Base-by-base conservation (phyloP, 192 early-diverging fungal species). In the Coemansia sp. region DNA sequence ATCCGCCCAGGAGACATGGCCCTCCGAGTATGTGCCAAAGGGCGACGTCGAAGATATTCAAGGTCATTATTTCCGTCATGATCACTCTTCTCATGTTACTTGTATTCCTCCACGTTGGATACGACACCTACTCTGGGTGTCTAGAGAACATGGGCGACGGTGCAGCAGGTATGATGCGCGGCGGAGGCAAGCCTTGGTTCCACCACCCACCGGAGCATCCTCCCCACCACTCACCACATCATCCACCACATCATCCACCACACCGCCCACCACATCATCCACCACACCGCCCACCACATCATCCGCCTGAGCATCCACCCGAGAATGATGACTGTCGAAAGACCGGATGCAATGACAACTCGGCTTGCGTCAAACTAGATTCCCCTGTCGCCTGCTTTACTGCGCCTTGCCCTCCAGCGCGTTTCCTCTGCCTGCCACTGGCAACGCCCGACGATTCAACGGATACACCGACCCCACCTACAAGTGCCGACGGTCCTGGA, bases 341-440 rank as follows among this genome's bases (percentile, higher is more conserved):
- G n/a, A 46, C 74, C 0, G 79, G 79, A 2, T 82, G 79, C 43
- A 16, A 33, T 36, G 49, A 45, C 35, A 62, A 58, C 20, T 77
- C 73, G 63, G 64, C 62, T 21, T 82, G 79, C 18, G 68, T 67
- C 10, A 56, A 62, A 30, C 56, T 71, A 10, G 57, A 67, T 23
- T 67, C 60, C 2, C 51, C 71, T 49, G 49, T 76, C 41, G 68
- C 64, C 10, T 82, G 79, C 55, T 71, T 74, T 53, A 44, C 70
- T 12, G 62, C 63, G 51, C 79, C 75, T 2, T 82, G 79, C 39
- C 74, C 74, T 18, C 58, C 67, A 2, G 58, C 44, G 0, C 52
- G 73, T 43, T 82, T 68, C 63, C 62, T 70, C 36, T 82, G 79
- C 35, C 59, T 77, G 21, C 79, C 79, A 6, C 48, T 43, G 0